phyloP scores from a whole-genome alignment of 441 rosid genomes.

The Geranium incanum region DNA sequence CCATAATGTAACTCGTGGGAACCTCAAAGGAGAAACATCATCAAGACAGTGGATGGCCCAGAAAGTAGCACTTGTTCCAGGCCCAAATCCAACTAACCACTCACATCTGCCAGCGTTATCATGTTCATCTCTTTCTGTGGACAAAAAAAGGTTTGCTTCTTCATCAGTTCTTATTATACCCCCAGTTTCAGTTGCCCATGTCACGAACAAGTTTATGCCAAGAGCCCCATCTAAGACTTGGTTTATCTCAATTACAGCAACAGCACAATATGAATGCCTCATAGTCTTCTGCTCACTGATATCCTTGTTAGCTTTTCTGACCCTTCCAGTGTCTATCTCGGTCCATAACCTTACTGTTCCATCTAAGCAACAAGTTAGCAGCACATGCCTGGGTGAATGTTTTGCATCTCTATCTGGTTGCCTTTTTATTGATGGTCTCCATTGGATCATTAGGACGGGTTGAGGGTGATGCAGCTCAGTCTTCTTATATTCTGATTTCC shows the following conservation, averaged over 20 bases:
- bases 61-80: conserved; percentile 52
- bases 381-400: conserved; percentile 37
- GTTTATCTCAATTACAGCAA: conserved; percentile 73
- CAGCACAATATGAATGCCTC: conserved; percentile 48
- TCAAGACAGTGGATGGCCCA: conserved; percentile 96
- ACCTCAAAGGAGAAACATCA: conserved; percentile 69
- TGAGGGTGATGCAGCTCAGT: conserved; percentile 60
- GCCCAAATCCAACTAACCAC: conserved; percentile 90
- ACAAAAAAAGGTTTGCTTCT: conserved; percentile 35
- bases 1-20: conserved; percentile 72
- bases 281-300: conserved; percentile 33
- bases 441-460: conserved; percentile 67
- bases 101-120: conserved; percentile 58
- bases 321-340: conserved; percentile 63
- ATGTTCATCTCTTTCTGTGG: conserved; percentile 30
- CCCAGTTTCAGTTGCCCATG: conserved; percentile 59
- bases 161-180: conserved; percentile 41
- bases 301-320: conserved; percentile 48
- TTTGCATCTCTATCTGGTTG: conserved; percentile 30
- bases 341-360: conserved; percentile 89
- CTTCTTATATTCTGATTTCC: conserved; percentile 39
- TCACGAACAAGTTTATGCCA: conserved; percentile 48
- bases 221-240: conserved; percentile 50
- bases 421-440: conserved; percentile 60
- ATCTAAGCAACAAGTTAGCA: conserved; percentile 84